Conservation (phyloP, 2,329 filamentous ascomycete species). For the Claviceps sp. region DNA sequence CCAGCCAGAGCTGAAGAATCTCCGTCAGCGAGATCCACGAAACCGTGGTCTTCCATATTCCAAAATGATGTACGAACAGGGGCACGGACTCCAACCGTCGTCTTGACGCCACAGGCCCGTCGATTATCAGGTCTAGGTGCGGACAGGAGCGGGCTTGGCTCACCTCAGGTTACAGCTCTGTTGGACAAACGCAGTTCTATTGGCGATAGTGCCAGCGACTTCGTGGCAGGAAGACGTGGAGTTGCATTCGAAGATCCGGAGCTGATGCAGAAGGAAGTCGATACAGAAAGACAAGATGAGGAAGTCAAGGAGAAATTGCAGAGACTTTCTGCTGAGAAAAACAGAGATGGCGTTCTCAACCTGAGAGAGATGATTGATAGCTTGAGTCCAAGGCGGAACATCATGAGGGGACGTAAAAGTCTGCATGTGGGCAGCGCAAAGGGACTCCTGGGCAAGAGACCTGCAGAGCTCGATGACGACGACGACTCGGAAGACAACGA, state of each 20-base stretch:
- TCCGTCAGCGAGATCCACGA: slow-evolving; percentile 10
- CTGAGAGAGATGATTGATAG: slow-evolving; percentile 67
- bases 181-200: slow-evolving; percentile 61
- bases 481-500: slow-evolving; percentile 46
- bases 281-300: slow-evolving; percentile 45
- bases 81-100: slow-evolving; percentile 45
- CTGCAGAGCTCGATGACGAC: slow-evolving; percentile 54
- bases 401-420: slow-evolving; percentile 57
- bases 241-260: slow-evolving; percentile 55
- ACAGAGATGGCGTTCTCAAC: slow-evolving; percentile 50
- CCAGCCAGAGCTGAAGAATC: slow-evolving; percentile 7
- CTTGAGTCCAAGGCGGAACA: slow-evolving; percentile 61
- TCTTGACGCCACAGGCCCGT: slow-evolving; percentile 38
- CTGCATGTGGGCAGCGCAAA: slow-evolving; percentile 61
- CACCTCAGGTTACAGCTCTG: slow-evolving; percentile 57
- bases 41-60: slow-evolving; percentile 31
- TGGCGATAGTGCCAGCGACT: slow-evolving; percentile 49
- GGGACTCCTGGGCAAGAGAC: slow-evolving; percentile 62
- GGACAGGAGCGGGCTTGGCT: slow-evolving; percentile 59
- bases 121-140: slow-evolving; percentile 55
- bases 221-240: slow-evolving; percentile 39
- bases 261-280: slow-evolving; percentile 47
- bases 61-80: slow-evolving; percentile 40
- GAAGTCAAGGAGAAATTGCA: slow-evolving; percentile 46
- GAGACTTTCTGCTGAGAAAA: slow-evolving; percentile 28